Evolutionary conservation across 192 early-diverging fungal genomes (phyloP).

Genomic region (Chytriomyces hyalinus): DNA sequence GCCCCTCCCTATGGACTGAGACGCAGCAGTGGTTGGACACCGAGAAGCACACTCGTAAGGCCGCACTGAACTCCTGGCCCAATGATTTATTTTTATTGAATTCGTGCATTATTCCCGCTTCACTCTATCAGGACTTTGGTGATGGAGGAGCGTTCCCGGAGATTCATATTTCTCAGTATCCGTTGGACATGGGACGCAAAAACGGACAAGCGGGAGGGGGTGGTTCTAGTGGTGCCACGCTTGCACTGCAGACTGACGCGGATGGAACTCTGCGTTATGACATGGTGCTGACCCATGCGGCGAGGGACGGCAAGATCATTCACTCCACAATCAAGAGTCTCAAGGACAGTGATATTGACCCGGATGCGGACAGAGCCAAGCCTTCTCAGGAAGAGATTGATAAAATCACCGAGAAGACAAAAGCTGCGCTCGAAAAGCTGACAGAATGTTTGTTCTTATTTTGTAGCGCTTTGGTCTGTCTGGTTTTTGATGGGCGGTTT

Average conservation of each 20-base stretch:
- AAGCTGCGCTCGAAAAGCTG: slow-evolving; percentile 86
- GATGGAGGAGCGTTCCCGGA: slow-evolving; percentile 98
- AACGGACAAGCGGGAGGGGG: slow-evolving; percentile 48
- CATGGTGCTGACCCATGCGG: slow-evolving; percentile 82
- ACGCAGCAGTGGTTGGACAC: slow-evolving; percentile 66
- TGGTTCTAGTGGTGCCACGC: slow-evolving; percentile 55
- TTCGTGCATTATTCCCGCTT: neutral
- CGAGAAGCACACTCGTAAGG: slow-evolving; percentile 61
- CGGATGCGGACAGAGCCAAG: slow-evolving; percentile 69
- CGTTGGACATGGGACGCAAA: slow-evolving; percentile 90
- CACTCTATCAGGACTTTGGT: slow-evolving; percentile 76
- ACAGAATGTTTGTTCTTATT: slow-evolving; percentile 42
- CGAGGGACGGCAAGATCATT: slow-evolving; percentile 62
- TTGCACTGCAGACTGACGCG: slow-evolving; percentile 88
- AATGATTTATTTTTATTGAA: neutral
- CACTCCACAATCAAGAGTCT: slow-evolving; percentile 87
- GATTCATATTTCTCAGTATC: slow-evolving; percentile 89
- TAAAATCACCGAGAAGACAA: slow-evolving; percentile 86
- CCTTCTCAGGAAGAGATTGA: slow-evolving; percentile 80
- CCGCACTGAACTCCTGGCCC: neutral
- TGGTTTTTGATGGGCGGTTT: neutral
- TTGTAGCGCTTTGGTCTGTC: slow-evolving; percentile 31
- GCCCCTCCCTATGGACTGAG: slow-evolving; percentile 84
- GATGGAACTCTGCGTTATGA: slow-evolving; percentile 91
- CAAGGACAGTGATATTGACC: slow-evolving; percentile 58